Conservation (phyloP, 139 green algal species). For the Picochlorum costavermella region DNA sequence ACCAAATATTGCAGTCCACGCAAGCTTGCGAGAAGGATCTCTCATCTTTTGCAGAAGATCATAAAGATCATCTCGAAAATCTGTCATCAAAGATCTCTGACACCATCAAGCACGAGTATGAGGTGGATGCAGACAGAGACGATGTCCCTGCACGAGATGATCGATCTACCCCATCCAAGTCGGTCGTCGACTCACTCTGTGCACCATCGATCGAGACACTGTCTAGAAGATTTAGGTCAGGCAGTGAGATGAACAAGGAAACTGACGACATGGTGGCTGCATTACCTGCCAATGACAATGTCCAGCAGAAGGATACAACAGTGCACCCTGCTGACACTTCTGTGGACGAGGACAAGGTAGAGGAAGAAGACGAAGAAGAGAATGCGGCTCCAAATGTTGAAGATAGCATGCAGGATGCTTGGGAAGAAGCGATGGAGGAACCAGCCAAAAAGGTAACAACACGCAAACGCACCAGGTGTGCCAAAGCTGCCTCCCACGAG, state of each 20-base stretch:
- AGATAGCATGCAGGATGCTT: not conserved
- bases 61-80: no score
- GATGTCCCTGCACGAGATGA: constrained; percentile 19
- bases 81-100: no score
- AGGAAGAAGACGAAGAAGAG: not conserved
- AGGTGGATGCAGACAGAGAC: constrained; percentile 10
- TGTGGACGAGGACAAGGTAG: not conserved
- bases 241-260: not conserved
- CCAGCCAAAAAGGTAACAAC: not conserved
- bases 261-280: constrained; percentile 1
- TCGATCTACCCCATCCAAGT: constrained; percentile 2
- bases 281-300: not conserved
- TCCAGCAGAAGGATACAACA: not conserved
- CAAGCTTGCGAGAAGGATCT: not conserved
- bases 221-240: constrained; percentile 21
- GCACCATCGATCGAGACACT: constrained; percentile 17
- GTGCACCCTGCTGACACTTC: not conserved
- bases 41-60: no score
- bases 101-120: constrained; percentile 12
- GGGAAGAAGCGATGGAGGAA: not conserved
- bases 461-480: no score
- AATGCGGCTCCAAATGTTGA: not conserved
- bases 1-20: not conserved
- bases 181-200: constrained; percentile 13
- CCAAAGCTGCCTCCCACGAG: not conserved